Evolutionary conservation across 177 flowering plant genomes (phyloP).

Genomic region (Tripterygium wilfordii): DNA sequence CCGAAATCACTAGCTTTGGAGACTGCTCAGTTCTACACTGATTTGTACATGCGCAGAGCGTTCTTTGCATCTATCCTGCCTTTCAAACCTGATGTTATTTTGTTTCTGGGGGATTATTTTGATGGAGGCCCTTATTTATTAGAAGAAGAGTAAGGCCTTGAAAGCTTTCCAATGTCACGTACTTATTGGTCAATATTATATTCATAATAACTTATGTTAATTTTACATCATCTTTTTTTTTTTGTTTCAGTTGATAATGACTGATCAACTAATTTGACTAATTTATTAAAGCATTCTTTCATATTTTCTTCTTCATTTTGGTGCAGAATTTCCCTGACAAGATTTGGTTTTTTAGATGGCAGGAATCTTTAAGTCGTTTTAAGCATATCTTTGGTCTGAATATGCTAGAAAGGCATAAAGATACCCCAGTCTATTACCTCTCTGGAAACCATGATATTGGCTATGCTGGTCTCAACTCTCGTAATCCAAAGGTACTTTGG

Average conservation of each 20-base stretch:
- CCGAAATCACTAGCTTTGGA: conserved; percentile 74
- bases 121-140: conserved; percentile 79
- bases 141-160: conserved; percentile 91
- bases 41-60: conserved; percentile 84
- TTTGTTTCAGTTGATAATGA: no score
- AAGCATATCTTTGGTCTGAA: conserved; percentile 67
- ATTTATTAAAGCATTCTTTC: no score
- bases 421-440: conserved; percentile 41
- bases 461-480: conserved; percentile 42
- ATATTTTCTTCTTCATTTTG: no score
- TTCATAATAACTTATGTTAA: no score
- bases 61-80: conserved; percentile 64
- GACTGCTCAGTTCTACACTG: conserved; percentile 71
- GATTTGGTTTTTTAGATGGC: no score
- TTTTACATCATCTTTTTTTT: neutral
- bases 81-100: conserved; percentile 66
- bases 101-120: conserved; percentile 87
- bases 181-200: no score
- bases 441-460: conserved; percentile 96
- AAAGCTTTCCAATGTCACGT: no score
- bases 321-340: conserved; percentile 24
- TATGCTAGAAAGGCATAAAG: conserved; percentile 24
- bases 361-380: conserved; percentile 74
- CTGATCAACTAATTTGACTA: no score
- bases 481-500: conserved; percentile 52